These are phyloP conservation scores for Verticillium longisporum DNA, from an alignment of 2,329 filamentous ascomycete genomes.

Conservation along the genomic window DNA sequence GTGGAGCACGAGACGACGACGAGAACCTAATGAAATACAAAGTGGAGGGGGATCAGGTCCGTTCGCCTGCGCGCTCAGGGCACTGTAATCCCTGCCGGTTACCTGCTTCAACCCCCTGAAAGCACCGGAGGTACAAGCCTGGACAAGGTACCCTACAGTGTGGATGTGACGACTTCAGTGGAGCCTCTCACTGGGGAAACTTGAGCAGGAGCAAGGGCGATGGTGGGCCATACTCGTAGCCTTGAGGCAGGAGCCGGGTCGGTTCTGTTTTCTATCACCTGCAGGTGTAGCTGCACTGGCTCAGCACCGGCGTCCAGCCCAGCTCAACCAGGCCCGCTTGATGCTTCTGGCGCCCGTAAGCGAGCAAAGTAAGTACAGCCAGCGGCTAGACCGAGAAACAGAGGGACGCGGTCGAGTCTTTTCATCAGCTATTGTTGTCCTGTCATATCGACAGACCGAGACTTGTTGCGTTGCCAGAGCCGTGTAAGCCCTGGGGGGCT, in stretches of 20 bases:
- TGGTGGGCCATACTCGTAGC: background rate
- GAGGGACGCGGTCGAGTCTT: background rate
- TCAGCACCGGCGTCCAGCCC: background rate
- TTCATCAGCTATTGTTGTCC: background rate
- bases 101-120: background rate
- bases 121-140: background rate
- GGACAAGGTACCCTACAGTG: background rate
- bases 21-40: background rate
- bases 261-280: background rate
- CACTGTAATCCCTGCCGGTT: background rate
- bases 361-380: background rate
- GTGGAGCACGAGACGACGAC: background rate
- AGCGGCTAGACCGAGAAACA: background rate
- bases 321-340: background rate
- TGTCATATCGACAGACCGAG: background rate
- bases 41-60: background rate
- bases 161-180: background rate
- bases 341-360: background rate
- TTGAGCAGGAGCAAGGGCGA: too few species aligned
- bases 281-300: background rate
- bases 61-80: background rate
- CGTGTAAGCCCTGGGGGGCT: background rate
- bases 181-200: background rate
- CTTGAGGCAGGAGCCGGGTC: background rate
- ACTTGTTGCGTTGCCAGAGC: background rate